These are phyloP conservation scores for Lanmaoa rubissima DNA, from an alignment of 768 basidiomycete species.

Conservation along the genomic window DNA sequence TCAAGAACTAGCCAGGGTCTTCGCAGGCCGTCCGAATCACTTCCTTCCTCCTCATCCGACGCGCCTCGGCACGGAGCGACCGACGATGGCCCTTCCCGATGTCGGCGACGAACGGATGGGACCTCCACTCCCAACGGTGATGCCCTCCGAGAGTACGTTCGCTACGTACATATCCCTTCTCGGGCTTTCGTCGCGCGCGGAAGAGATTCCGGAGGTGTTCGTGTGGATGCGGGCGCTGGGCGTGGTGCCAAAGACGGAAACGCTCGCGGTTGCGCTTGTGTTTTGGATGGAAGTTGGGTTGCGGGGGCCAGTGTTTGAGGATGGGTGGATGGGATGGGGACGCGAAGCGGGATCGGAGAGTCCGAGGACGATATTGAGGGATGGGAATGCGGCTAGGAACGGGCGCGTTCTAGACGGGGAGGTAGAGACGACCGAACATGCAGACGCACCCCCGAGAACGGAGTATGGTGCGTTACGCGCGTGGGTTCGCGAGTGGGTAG, in stretches of 20 bases:
- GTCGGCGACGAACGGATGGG: slow-evolving; percentile 6
- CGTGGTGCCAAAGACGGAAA: slow-evolving; percentile 50
- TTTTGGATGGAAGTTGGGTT: slow-evolving; percentile 72
- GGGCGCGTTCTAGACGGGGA: not conserved
- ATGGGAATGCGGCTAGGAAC: no score
- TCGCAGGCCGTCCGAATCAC: slow-evolving; percentile 5
- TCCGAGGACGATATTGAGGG: no score
- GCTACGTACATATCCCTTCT: slow-evolving; percentile 61
- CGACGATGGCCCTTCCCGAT: not conserved
- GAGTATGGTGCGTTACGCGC: slow-evolving; percentile 27
- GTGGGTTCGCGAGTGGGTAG: slow-evolving; percentile 64
- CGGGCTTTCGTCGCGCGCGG: slow-evolving; percentile 45
- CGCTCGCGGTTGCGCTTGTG: slow-evolving; percentile 60
- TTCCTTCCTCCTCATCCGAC: slow-evolving; percentile 12
- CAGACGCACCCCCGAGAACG: slow-evolving; percentile 9
- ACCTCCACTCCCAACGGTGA: slow-evolving; percentile 33
- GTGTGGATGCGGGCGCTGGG: slow-evolving; percentile 71
- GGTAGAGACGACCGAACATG: not conserved
- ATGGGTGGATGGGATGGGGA: slow-evolving; percentile 25
- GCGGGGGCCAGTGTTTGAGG: slow-evolving; percentile 57
- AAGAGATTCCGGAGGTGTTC: slow-evolving; percentile 64
- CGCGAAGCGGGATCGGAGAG: not conserved
- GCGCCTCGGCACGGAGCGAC: slow-evolving; percentile 4
- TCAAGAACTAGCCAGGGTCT: slow-evolving; percentile 22
- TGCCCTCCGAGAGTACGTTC: slow-evolving; percentile 53